Conservation (phyloP, 768 basidiomycete species). For the Russula griseocarnosa region DNA sequence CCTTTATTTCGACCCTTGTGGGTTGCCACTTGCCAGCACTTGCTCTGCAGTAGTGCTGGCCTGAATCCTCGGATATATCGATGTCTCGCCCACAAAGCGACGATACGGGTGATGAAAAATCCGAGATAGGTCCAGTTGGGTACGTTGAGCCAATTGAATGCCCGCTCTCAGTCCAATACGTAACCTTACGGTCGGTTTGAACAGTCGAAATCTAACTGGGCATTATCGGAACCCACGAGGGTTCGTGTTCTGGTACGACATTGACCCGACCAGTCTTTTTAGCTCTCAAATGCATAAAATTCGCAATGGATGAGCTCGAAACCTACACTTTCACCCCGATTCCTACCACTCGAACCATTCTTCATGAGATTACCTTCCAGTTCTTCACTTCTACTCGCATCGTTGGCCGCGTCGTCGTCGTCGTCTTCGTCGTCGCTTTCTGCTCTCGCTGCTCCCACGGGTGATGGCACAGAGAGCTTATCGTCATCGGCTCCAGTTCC, state of each 20-base stretch:
- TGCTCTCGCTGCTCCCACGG: slow-evolving; percentile 33
- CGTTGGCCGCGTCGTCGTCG: slow-evolving; percentile 33
- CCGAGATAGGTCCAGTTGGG: slow-evolving; percentile 35
- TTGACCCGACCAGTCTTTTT: not conserved
- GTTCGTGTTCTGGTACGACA: not conserved
- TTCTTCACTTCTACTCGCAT: slow-evolving; percentile 36
- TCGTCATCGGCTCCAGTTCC: slow-evolving; percentile 11
- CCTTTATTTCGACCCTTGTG: slow-evolving; percentile 43
- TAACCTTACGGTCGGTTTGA: not conserved
- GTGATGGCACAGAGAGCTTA: slow-evolving; percentile 1
- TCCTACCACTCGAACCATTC: slow-evolving; percentile 19
- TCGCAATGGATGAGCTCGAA: not conserved
- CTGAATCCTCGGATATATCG: slow-evolving; percentile 36
- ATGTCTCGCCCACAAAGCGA: slow-evolving; percentile 43
- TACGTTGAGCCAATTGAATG: not conserved
- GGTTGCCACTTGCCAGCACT: slow-evolving; percentile 44
- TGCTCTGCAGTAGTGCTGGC: slow-evolving; percentile 27
- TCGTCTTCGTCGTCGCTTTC: slow-evolving; percentile 35
- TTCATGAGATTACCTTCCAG: slow-evolving; percentile 35
- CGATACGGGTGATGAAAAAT: slow-evolving; percentile 62
- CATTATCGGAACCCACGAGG: slow-evolving; percentile 4
- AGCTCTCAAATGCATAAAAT: not conserved
- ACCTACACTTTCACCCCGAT: not conserved
- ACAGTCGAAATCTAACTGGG: not conserved
- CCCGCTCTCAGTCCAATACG: slow-evolving; percentile 4